Conservation (phyloP, 805 yeast species). For the Grigorovia jiainica region DNA sequence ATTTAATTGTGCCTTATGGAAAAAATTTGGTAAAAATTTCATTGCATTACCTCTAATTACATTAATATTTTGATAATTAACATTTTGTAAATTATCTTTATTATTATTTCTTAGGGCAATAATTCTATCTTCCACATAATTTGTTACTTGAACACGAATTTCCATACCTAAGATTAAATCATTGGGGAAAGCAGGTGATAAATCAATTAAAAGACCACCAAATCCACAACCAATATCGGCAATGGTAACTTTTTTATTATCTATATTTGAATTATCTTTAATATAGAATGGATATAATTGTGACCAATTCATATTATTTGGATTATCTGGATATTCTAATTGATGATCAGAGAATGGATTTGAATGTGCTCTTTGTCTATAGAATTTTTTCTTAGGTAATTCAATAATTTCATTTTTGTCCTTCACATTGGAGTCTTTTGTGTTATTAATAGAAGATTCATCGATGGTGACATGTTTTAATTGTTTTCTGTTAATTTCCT, state of each 20-base stretch:
- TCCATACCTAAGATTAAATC: constrained; percentile 87
- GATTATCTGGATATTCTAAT: constrained; percentile 76
- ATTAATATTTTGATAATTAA: constrained; percentile 65
- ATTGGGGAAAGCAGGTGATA: constrained; percentile 70
- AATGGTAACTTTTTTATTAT: constrained; percentile 58
- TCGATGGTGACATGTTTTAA: constrained; percentile 39
- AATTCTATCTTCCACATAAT: constrained; percentile 91
- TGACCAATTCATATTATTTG: constrained; percentile 82
- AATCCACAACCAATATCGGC: constrained; percentile 98
- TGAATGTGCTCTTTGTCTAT: constrained; percentile 95
- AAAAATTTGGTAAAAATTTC: constrained; percentile 95
- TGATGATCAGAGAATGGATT: constrained; percentile 95
- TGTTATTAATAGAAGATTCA: constrained; percentile 17
- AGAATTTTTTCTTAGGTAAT: constrained; percentile 76
- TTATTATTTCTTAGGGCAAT: constrained; percentile 62
- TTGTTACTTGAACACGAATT: constrained; percentile 94
- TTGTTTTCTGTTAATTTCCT: constrained; percentile 40
- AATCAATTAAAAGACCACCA: constrained; percentile 78
- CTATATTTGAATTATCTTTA: constrained; percentile 32
- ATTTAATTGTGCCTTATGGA: constrained; percentile 67
- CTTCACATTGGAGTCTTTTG: constrained; percentile 1
- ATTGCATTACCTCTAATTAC: constrained; percentile 93
- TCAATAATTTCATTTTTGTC: constrained; percentile 27
- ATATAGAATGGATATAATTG: constrained; percentile 57
- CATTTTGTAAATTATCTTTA: constrained; percentile 21